Evolutionary conservation across 2,329 filamentous ascomycete species (phyloP).

Genomic region (Fusarium illudens): DNA sequence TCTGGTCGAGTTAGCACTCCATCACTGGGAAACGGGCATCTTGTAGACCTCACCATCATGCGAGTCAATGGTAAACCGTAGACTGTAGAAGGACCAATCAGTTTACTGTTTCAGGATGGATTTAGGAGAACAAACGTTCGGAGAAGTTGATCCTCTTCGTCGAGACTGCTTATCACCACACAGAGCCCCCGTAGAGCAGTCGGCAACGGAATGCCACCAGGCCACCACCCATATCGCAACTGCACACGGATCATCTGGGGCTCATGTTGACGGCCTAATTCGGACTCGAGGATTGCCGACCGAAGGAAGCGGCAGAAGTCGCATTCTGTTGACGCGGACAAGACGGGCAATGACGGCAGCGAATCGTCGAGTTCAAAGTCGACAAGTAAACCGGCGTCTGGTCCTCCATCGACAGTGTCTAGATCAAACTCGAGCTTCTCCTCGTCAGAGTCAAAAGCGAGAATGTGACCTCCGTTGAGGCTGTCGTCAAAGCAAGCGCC

Average conservation of each 20-base stretch:
- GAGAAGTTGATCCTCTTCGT: neutral
- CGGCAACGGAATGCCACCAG: fast-evolving
- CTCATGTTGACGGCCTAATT: neutral
- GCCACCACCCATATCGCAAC: neutral
- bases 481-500: neutral
- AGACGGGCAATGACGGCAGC: neutral
- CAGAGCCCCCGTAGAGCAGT: neutral
- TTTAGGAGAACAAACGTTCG: neutral
- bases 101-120: too few relatives aligned
- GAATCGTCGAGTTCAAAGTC: neutral
- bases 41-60: neutral
- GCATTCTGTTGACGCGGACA: neutral
- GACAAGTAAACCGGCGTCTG: too few relatives aligned
- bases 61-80: neutral
- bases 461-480: neutral
- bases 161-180: neutral
- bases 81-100: too few relatives aligned
- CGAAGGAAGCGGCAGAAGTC: neutral
- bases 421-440: neutral
- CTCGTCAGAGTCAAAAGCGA: too few relatives aligned
- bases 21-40: neutral
- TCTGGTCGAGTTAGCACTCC: neutral
- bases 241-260: neutral
- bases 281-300: neutral
- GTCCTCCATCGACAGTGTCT: too few relatives aligned